Evolutionary conservation across 208 protist genomes (phyloP), one percentile per base, ranked within the genome.

Genomic region (Trypanosoma mega): DNA sequence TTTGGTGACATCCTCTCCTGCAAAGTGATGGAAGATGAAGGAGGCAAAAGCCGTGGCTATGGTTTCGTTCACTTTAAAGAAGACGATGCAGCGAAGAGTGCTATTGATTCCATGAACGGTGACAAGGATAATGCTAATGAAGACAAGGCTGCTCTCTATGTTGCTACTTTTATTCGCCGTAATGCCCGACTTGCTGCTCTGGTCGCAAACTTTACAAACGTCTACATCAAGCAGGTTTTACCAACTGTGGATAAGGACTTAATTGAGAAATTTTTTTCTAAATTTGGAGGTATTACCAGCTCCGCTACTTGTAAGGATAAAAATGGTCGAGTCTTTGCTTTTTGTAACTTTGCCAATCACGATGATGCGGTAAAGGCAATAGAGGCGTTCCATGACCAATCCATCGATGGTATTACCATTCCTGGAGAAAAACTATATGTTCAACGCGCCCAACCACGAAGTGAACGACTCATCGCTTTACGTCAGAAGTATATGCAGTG

Each of bases 41-140:
- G 82, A 44, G 97, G 97, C 18, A 95, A 93, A 55, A 98, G 91
- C 66, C 87, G 88, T 47, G 97, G 98, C 44, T 99, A 99, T 74
- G 98, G 98, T 52, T 99, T 99, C 67, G 98, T 99, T 7, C 98
- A 99, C 80, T 99, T 98, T 81, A 99, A 99, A 80, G 94, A 85
- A 6, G 85, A 98, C 75, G 79, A 97, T 48, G 78, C 88, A 8
- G 98, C 98, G 26, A 88, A 96, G 51, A 66, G 82, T 6, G 98
- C 98, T 34, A 98, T 99, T 63, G 82, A 81, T 26, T 96, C 98
- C 71, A 97, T 99, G 83, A 99, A 99, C 86, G 97, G 97, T 61
- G 97, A 91, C 67, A 58, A 89, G 39, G 77, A 99, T 34, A 79
- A 94, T 72, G 93, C 87, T 27, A 93, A 94, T 59, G 87, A 85